Evolutionary conservation across 306 rosid genomes (phyloP), one percentile per base, ranked within the genome.

Genomic region (Fragaria ananassa): DNA sequence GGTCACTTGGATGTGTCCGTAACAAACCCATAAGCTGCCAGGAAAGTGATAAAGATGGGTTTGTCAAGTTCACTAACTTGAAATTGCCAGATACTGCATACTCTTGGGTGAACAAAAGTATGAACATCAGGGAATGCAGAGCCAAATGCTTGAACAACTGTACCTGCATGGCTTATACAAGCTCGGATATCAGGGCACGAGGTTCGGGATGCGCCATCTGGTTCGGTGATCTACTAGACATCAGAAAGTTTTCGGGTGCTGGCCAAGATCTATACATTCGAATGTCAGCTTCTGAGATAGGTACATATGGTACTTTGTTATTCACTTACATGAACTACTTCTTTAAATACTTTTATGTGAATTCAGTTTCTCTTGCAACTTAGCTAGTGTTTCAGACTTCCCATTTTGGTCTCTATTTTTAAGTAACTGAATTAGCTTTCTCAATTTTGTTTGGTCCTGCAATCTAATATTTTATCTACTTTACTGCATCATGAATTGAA

Each of bases 121-220:
- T 88, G 83, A 76, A 47, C 41, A 78, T 86, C 9, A 47, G 54
- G 15, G 88, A 89, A 57, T 89, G 97, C 68, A 82, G 72, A 71
- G 76, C 29, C 0, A 71, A 71, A 53, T 90, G 93, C 71, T 80
- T 86, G 74, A 76, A 47, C 50, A 84, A 90, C 53, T 90, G 96
- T 56, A 79, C 89, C 6, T 92, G 96, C 74, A 81, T 64, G 54
- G 93, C 92, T 53, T 90, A 82, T 68, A 64, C 88, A 6, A 83
- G 82, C 65, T 27, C 79, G 1, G 86, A 88, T 76, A 74, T 78
- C 31, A 77, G 86, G 2, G 90, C 31, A 60, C 39, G 79, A 69
- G 92, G 91, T 4, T 83, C 81, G 73, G 96, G 97, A 10, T 92
- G 96, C 62, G 76, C 69, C 34, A 68, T 84, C 51, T 88, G 96